A percentile compares a stretch with the other conserved stretches of the same genome.
phyloP scores from a whole-genome alignment of 306 rosid genomes.

The Comarum palustre region DNA sequence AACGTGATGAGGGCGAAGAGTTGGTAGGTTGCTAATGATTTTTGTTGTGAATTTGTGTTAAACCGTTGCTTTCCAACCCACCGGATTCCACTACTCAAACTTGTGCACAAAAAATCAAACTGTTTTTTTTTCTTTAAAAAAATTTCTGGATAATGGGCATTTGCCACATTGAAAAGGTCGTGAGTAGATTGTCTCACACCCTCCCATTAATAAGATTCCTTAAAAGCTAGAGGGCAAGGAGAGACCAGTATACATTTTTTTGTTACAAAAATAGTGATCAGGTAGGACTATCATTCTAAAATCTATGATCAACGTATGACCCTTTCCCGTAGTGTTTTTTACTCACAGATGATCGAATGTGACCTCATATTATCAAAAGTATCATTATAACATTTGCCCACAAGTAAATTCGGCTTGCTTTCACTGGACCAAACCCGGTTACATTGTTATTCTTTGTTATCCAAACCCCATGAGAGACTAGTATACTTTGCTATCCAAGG shows the following conservation, averaged over 20 bases:
- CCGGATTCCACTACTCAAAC: slow-evolving; percentile 3
- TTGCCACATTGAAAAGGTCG: background rate
- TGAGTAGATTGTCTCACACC: background rate
- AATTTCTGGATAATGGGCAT: slow-evolving; percentile 6
- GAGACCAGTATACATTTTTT: too few species aligned
- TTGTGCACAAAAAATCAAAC: background rate
- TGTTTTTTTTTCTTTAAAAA: background rate
- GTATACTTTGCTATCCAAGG: background rate
- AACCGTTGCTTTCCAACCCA: slow-evolving; percentile 6
- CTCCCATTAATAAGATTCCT: slow-evolving; percentile 17
- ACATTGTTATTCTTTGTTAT: too few species aligned
- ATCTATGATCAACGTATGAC: too few species aligned
- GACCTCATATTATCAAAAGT: too few species aligned
- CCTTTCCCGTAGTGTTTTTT: too few species aligned
- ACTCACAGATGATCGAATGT: too few species aligned
- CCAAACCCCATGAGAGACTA: too few species aligned
- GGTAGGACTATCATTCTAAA: too few species aligned
- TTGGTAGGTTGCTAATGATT: background rate
- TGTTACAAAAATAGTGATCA: too few species aligned
- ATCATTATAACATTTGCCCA: too few species aligned
- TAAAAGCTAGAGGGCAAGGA: slow-evolving; percentile 3
- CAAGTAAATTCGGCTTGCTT: too few species aligned
- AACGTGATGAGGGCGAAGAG: background rate
- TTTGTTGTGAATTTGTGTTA: background rate
- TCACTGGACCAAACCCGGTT: too few species aligned